Evolutionary conservation across 768 basidiomycete genomes (phyloP), one percentile per base, ranked within the genome.

Genomic region (Mycena venus): DNA sequence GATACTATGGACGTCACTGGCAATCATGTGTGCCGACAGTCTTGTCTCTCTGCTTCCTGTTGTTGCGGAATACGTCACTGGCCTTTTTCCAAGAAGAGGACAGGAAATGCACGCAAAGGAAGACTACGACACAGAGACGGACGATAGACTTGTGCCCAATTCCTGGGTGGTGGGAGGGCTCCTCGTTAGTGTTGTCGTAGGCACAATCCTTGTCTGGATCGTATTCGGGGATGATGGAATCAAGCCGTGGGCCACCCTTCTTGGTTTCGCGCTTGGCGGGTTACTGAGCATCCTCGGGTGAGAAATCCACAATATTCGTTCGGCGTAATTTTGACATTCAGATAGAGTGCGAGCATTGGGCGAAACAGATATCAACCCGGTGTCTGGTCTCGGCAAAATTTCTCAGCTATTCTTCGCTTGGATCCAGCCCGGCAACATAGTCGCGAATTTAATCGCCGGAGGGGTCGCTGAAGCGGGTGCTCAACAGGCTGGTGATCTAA

Each of bases 401-500:
- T 96, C 95, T 25, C 98, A 99, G 79, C 87, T 99, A 21, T 87
- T 98, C 72, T 99, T 99, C 78, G 97, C 97, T 9, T 93, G 97
- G 88, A 90, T 98, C 47, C 96, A 97, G 80, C 96, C 97, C 3
- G 95, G 96, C 27, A 98, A 98, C 79, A 91, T 98, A 23, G 96
- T 98, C n/a, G 98, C 98, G 1, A 99, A 99, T 80, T 95, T 99
- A 79, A 96, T 99, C 55, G 98, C 98, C 2, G 97, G 97, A 5
- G 97, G 96, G 34, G 96, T 98, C n/a, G 94, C 96, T 2, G 97
- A 97, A 84, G 96, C 96, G 42, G 96, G 96, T n/a, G 96, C 96
- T 31, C 93, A 93, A 83, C 96, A 97, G 94, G 96, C 97, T 9
- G 98, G 97, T 19, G 98, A 99, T 81, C 90, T 99, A 11, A 99